phyloP scores from a whole-genome alignment of 176 grass and related monocot genomes.

The Poa pratensis region DNA sequence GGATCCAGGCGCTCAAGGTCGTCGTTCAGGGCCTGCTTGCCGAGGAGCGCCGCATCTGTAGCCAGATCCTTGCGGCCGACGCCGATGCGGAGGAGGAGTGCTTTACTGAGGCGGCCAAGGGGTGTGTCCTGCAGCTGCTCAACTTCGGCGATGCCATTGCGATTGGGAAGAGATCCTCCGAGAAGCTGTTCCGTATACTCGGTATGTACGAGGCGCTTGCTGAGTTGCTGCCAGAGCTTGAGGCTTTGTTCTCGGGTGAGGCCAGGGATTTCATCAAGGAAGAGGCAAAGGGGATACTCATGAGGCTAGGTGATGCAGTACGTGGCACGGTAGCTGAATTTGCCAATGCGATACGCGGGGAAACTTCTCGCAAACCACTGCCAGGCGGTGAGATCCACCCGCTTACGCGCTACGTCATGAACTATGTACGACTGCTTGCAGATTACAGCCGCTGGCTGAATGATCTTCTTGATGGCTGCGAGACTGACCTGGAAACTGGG shows the following conservation, averaged over 20 bases:
- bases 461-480: slow-evolving; percentile 55
- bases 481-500: slow-evolving; percentile 36
- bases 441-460: slow-evolving; percentile 74
- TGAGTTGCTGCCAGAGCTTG: slow-evolving; percentile 68
- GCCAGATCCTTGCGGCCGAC: slow-evolving; percentile 56
- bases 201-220: slow-evolving; percentile 82
- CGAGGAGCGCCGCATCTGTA: slow-evolving; percentile 75
- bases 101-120: slow-evolving; percentile 80
- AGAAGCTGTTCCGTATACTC: slow-evolving; percentile 89
- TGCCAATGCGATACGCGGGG: slow-evolving; percentile 73
- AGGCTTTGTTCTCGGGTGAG: slow-evolving; percentile 67
- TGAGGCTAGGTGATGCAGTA: slow-evolving; percentile 68
- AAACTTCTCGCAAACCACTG: slow-evolving; percentile 62
- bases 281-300: slow-evolving; percentile 65
- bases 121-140: slow-evolving; percentile 77
- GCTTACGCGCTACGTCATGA: slow-evolving; percentile 88
- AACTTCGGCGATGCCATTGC: slow-evolving; percentile 94
- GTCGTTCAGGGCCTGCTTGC: slow-evolving; percentile 56
- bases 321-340: slow-evolving; percentile 68
- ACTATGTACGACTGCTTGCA: slow-evolving; percentile 73
- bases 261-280: slow-evolving; percentile 62
- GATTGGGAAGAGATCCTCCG: slow-evolving; percentile 67
- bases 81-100: slow-evolving; percentile 70
- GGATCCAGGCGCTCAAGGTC: slow-evolving; percentile 84
- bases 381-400: slow-evolving; percentile 81